Evolutionary conservation across 1,284 basidiomycete genomes (phyloP).

Genomic region (Tilletia setariae): DNA sequence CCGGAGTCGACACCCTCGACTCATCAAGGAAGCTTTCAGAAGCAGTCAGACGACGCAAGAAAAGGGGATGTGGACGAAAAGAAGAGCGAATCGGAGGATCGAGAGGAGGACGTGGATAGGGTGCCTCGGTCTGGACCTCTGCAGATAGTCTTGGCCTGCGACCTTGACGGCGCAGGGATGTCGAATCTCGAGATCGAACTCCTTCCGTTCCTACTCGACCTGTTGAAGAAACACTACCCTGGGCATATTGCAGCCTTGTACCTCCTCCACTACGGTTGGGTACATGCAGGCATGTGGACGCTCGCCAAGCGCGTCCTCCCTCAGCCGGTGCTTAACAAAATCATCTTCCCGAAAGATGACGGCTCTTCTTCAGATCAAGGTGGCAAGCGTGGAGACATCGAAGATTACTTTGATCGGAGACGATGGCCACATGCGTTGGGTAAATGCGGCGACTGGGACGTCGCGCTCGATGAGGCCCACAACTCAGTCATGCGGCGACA

Average conservation of each 20-base stretch:
- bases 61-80: background rate
- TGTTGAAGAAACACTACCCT: constrained; percentile 51
- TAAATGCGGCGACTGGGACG: constrained; percentile 32
- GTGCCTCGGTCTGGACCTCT: constrained; percentile 22
- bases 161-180: constrained; percentile 39
- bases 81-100: background rate
- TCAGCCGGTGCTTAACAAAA: constrained; percentile 65
- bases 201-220: constrained; percentile 47
- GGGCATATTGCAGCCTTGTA: constrained; percentile 61
- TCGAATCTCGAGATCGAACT: constrained; percentile 51
- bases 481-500: constrained; percentile 43
- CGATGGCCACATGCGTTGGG: constrained; percentile 57
- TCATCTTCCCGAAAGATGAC: constrained; percentile 67
- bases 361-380: constrained; percentile 5
- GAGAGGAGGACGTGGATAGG: background rate
- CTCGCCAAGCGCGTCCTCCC: constrained; percentile 73
- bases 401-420: constrained; percentile 62
- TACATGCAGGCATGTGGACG: constrained; percentile 73
- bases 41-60: constrained; percentile 10
- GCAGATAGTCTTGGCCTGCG: constrained; percentile 43
- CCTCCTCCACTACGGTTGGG: constrained; percentile 77
- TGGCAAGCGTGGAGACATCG: constrained; percentile 50
- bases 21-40: background rate
- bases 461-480: constrained; percentile 31
- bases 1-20: background rate